phyloP scores from a whole-genome alignment of 176 grass and related monocot species.

The Poa annua region DNA sequence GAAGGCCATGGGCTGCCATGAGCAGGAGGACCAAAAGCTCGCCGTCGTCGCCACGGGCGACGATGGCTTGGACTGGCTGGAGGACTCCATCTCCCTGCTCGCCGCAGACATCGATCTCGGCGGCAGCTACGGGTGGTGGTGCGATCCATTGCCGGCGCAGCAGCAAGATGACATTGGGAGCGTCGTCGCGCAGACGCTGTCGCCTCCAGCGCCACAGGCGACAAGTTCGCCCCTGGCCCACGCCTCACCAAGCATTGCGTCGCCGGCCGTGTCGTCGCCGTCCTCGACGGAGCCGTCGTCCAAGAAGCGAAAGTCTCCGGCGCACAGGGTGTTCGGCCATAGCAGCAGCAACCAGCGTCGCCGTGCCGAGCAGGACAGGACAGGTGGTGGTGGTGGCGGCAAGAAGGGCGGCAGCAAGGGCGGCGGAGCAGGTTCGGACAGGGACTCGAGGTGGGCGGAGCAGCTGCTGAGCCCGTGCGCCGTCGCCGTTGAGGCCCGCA shows the following conservation, averaged over 20 bases:
- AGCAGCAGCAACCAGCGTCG: constrained; percentile 42
- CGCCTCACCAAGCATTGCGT: constrained; percentile 39
- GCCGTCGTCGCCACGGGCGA: neutral
- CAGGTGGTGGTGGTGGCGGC: neutral
- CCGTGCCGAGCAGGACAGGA: constrained; percentile 28
- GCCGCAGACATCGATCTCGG: constrained; percentile 41
- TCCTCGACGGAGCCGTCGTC: neutral
- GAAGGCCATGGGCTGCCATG: constrained; percentile 50
- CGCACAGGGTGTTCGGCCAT: constrained; percentile 5
- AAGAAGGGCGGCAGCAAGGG: constrained; percentile 52
- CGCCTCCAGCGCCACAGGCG: constrained; percentile 28
- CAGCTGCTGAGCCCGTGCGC: constrained; percentile 85
- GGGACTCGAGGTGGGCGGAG: constrained; percentile 83
- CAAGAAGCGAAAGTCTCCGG: constrained; percentile 60
- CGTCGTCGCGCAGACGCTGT: constrained; percentile 58
- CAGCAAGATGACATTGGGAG: constrained; percentile 54
- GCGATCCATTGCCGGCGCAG: neutral
- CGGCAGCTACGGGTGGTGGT: constrained; percentile 51
- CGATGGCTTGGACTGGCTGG: constrained; percentile 49
- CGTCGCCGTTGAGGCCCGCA: constrained; percentile 65
- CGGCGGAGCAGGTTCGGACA: constrained; percentile 42
- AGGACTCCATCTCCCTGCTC: constrained; percentile 60
- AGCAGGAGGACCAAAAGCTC: constrained; percentile 32
- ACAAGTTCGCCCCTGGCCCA: neutral
- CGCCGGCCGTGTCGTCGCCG: constrained; percentile 29